Conservation (phyloP, 495 filamentous ascomycete genomes). For the Neurospora sp. region DNA sequence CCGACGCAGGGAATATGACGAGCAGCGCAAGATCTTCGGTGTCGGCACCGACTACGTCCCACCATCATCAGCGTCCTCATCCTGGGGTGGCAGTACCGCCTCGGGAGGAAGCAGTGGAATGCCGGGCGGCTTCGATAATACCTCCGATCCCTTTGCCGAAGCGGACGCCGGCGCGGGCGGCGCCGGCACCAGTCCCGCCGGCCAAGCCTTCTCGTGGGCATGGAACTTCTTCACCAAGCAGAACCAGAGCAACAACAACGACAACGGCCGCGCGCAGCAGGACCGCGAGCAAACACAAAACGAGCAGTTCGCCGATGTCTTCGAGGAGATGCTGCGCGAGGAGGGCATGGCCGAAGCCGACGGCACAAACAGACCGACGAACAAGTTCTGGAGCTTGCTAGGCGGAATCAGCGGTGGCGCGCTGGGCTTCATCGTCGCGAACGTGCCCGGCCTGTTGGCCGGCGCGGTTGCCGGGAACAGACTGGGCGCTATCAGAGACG, state of each 20-base stretch:
- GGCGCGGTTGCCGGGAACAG: slow-evolving; percentile 90
- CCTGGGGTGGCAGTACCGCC: slow-evolving; percentile 7
- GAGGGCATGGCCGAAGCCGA: slow-evolving; percentile 67
- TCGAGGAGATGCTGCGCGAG: slow-evolving; percentile 97
- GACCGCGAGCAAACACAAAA: slow-evolving; percentile 39
- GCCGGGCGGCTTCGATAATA: slow-evolving; percentile 23
- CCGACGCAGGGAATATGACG: slow-evolving; percentile 84
- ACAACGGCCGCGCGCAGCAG: slow-evolving; percentile 5
- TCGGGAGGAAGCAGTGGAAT: not conserved
- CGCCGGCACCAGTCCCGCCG: slow-evolving; percentile 23
- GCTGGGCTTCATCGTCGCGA: slow-evolving; percentile 89
- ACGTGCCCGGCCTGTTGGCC: slow-evolving; percentile 78
- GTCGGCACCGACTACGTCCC: slow-evolving; percentile 11
- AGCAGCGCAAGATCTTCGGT: slow-evolving; percentile 42
- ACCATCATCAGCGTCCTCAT: slow-evolving; percentile 12
- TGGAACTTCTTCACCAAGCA: slow-evolving; percentile 40
- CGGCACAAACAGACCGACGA: slow-evolving; percentile 43
- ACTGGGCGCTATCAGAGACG: slow-evolving; percentile 77
- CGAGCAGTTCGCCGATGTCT: slow-evolving; percentile 80
- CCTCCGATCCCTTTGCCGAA: slow-evolving; percentile 43
- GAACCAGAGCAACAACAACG: slow-evolving; percentile 6
- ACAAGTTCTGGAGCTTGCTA: slow-evolving; percentile 76
- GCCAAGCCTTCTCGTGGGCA: slow-evolving; percentile 34
- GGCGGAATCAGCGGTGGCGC: slow-evolving; percentile 83
- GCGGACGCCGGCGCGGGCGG: slow-evolving; percentile 52